Evolutionary conservation across 148 eudicot species (phyloP).

Genomic region (Camellia granthamiana): DNA sequence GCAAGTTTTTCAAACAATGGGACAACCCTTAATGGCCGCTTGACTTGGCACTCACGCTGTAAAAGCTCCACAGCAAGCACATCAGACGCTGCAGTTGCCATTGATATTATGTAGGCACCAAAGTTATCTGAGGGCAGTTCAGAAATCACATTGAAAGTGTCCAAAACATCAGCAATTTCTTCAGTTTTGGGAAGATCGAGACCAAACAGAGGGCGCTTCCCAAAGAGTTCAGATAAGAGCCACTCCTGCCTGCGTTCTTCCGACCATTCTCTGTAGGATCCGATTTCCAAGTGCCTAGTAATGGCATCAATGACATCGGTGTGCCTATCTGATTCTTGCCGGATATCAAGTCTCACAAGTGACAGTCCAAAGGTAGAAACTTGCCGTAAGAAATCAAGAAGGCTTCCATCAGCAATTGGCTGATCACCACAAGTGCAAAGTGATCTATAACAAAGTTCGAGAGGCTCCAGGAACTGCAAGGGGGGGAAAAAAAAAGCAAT

Average conservation of each 20-base stretch:
- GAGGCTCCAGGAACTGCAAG: conserved; percentile 80
- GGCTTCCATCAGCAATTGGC: conserved; percentile 90
- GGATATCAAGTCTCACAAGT: conserved; percentile 84
- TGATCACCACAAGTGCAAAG: conserved; percentile 88
- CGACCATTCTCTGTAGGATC: conserved; percentile 86
- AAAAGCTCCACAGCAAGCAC: conserved; percentile 94
- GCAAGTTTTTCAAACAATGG: conserved; percentile 93
- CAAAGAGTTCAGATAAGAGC: conserved; percentile 82
- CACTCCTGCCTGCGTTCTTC: conserved; percentile 84
- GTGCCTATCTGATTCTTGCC: conserved; percentile 95
- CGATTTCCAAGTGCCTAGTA: conserved; percentile 66
- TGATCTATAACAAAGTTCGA: conserved; percentile 86
- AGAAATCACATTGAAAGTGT: conserved; percentile 72
- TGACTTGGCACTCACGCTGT: conserved; percentile 78
- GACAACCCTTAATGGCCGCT: conserved; percentile 71
- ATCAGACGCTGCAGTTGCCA: conserved; percentile 95
- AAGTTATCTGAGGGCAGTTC: conserved; percentile 84
- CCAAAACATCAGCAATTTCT: conserved; percentile 83
- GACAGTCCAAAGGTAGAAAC: conserved; percentile 93
- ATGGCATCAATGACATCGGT: conserved; percentile 86
- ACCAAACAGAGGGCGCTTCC: conserved; percentile 84
- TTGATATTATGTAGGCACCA: conserved; percentile 90
- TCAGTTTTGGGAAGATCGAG: conserved; percentile 87
- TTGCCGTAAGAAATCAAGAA: conserved; percentile 90
- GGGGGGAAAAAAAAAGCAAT: too few species aligned